Conservation (phyloP, 2,329 filamentous ascomycete species). For the Podosphaera xanthii region DNA sequence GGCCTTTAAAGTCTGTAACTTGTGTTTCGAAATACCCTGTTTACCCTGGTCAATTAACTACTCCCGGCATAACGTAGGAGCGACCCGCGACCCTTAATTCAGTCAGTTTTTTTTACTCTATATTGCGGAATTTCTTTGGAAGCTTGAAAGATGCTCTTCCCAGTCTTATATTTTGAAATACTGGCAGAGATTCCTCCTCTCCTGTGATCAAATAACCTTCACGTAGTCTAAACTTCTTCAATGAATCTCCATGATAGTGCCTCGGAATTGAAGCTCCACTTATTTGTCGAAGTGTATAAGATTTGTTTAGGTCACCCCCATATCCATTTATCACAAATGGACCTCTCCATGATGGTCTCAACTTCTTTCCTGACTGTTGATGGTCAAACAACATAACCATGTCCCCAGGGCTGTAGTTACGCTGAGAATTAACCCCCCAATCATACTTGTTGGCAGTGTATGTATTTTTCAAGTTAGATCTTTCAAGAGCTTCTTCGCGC, state of each 20-base stretch:
- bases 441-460: not conserved
- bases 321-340: not conserved
- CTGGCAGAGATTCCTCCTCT: not conserved
- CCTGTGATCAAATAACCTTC: not conserved
- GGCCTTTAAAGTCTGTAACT: no score
- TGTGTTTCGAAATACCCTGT: no score
- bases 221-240: not conserved
- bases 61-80: no score
- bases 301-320: not conserved
- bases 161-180: not conserved
- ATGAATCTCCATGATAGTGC: not conserved
- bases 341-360: not conserved
- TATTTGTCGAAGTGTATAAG: not conserved
- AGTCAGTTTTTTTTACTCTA: not conserved
- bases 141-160: not conserved
- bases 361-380: not conserved
- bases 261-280: not conserved
- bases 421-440: not conserved
- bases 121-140: not conserved
- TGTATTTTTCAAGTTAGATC: not conserved
- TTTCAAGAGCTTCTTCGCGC: not conserved
- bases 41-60: no score
- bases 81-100: no score
- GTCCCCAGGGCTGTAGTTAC: not conserved
- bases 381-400: constrained; percentile 1